These are phyloP conservation scores for Debaryomyces subglobosus DNA, from an alignment of 1,139 yeast species.

Conservation along the genomic window DNA sequence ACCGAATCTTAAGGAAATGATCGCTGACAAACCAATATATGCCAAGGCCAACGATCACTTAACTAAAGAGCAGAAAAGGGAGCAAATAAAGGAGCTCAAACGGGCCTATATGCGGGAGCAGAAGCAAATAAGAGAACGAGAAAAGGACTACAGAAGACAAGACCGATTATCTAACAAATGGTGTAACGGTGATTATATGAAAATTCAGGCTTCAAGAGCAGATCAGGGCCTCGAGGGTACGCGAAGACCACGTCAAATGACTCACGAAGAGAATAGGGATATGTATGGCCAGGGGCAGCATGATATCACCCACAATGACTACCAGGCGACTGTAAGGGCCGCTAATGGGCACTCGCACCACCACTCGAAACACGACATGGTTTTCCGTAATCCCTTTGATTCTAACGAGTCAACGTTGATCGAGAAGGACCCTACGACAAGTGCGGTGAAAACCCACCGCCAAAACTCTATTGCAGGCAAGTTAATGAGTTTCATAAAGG, in stretches of 20 bases:
- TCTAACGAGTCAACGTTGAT: conserved; percentile 16
- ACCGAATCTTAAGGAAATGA: conserved; percentile 38
- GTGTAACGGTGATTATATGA: neutral
- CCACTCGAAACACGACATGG: conserved; percentile 1
- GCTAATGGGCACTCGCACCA: neutral
- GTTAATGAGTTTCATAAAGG: conserved; percentile 16
- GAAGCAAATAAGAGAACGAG: conserved; percentile 13
- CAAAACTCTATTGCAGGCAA: conserved; percentile 19
- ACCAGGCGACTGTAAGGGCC: neutral
- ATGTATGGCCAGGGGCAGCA: neutral
- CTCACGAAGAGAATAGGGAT: neutral
- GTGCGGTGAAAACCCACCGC: conserved; percentile 10
- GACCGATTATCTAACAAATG: neutral
- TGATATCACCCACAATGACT: neutral
- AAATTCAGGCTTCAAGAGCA: neutral
- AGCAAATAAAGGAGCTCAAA: conserved; percentile 1
- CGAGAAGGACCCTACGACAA: conserved; percentile 6
- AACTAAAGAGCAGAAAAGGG: conserved; percentile 17
- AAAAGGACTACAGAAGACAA: neutral
- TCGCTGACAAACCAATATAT: conserved; percentile 46
- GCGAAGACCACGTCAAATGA: neutral
- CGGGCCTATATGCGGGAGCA: conserved; percentile 9
- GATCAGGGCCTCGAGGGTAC: neutral
- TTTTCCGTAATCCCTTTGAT: conserved; percentile 18
- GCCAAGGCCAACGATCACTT: conserved; percentile 42